Evolutionary conservation across 169 alveolate species (phyloP), one percentile per base, ranked within the genome.

Genomic region (Plasmodium sp.): DNA sequence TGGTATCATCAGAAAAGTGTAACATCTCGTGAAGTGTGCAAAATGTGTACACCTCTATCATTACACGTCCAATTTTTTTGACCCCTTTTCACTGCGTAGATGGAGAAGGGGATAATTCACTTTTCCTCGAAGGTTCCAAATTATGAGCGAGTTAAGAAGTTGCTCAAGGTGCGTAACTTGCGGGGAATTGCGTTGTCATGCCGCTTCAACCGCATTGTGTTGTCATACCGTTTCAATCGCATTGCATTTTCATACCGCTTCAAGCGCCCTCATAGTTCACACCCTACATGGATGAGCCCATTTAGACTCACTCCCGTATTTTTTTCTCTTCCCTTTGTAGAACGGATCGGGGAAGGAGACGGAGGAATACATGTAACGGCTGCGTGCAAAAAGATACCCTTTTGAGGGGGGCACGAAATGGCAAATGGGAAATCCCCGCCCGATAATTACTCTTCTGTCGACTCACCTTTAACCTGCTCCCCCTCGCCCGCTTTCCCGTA

Each of bases 91-190:
- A 34, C 41, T 51, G 5, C 34, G 67, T 34, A 90, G 94, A 48
- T 90, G 56, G 94, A 90, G 22, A 90, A 90, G 74, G 91, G 83
- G 27, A 90, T 90, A 80, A 81, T 90, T 58, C 22, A 39, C 62
- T 79, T 43, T 43, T 39, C 92, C 34, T 62, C 84, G 31, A 90
- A 90, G 82, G 73, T 90, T 9, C 94, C 86, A 45, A 90, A 72
- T 79, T 90, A 90, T 80, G 79, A 90, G 73, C 45, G 81, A 90
- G 54, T 62, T 45, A 54, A 36, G 51, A 90, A 48, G n/a, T 33
- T 74, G 48, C 31, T 81, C 58, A 81, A 80, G 16, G 94, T 90
- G 73, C 33, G 75, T 41, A 85, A 6, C n/a, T 58, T 22, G 27
- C 27, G 0, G 27, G 27, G 27, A 22, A 22, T 22, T 22, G 27